Conservation (phyloP, 306 rosid species). For the Prunus mume region DNA sequence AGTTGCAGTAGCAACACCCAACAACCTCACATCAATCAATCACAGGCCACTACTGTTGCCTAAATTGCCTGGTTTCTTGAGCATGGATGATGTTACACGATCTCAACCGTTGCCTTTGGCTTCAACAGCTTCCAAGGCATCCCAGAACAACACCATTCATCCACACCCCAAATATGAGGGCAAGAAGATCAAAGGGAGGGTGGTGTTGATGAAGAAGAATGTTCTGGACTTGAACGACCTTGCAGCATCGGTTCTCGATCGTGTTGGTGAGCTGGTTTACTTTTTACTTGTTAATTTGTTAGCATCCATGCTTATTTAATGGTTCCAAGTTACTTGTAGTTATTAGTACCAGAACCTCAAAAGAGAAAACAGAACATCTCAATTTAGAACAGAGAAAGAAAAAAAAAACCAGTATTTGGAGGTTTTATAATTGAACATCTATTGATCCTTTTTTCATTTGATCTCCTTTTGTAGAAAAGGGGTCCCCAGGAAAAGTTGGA, state of each 20-base stretch:
- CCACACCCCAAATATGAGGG: no score
- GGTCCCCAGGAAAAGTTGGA: constrained; percentile 53
- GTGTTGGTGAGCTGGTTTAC: constrained; percentile 49
- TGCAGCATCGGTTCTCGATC: constrained; percentile 49
- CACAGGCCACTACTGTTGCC: no score
- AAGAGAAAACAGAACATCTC: neutral
- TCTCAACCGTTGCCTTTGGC: no score
- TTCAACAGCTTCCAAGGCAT: no score
- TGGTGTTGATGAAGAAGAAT: no score
- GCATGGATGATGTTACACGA: no score
- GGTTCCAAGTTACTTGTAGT: neutral
- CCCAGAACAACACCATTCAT: no score
- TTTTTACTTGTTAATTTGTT: neutral
- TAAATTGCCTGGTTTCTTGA: no score
- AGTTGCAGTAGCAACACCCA: no score
- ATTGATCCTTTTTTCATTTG: neutral
- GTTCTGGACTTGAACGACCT: no score
- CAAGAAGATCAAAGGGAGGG: no score
- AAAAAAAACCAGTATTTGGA: neutral
- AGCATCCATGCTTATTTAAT: neutral
- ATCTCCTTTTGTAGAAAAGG: constrained; percentile 40
- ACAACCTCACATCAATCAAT: no score
- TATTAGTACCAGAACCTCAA: neutral
- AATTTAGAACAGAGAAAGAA: neutral
- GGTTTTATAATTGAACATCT: neutral